Conservation (phyloP, 2,329 filamentous ascomycete species). For the Stachybotrys chartarum region DNA sequence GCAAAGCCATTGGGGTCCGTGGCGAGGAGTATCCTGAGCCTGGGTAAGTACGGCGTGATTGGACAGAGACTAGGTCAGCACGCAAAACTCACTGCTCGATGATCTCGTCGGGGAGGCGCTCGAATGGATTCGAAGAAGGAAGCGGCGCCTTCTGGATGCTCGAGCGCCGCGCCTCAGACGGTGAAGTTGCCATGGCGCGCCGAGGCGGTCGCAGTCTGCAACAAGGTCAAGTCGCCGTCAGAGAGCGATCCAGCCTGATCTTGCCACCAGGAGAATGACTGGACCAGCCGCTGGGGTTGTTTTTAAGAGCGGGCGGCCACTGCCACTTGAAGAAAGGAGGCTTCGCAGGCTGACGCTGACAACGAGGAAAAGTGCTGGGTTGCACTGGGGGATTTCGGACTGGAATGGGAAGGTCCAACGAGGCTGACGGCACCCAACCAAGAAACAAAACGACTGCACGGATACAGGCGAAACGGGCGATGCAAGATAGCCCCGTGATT, state of each 20-base stretch:
- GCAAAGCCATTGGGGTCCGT: slow-evolving; percentile 59
- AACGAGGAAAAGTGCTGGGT: not conserved
- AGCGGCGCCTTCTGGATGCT: slow-evolving; percentile 26
- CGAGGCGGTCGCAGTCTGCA: slow-evolving; percentile 9
- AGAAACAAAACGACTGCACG: not conserved
- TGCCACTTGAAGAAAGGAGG: not conserved
- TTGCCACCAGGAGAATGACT: no score
- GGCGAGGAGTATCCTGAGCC: slow-evolving; percentile 49
- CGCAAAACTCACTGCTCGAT: slow-evolving; percentile 51
- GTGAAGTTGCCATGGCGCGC: slow-evolving; percentile 23
- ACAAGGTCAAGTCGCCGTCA: no score
- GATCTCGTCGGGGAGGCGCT: slow-evolving; percentile 59
- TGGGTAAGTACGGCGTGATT: not conserved
- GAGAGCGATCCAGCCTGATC: no score
- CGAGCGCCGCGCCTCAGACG: slow-evolving; percentile 19
- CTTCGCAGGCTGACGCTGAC: not conserved
- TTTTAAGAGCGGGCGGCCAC: no score
- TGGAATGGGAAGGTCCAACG: not conserved
- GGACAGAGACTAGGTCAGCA: not conserved
- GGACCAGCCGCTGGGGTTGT: no score
- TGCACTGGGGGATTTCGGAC: not conserved
- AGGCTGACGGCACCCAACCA: not conserved
- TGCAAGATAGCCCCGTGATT: no score
- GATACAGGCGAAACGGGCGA: no score
- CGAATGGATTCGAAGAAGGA: slow-evolving; percentile 33